Evolutionary conservation across 2,329 filamentous ascomycete species (phyloP), one percentile per base, ranked within the genome.

Genomic region (Xylaria sp.): DNA sequence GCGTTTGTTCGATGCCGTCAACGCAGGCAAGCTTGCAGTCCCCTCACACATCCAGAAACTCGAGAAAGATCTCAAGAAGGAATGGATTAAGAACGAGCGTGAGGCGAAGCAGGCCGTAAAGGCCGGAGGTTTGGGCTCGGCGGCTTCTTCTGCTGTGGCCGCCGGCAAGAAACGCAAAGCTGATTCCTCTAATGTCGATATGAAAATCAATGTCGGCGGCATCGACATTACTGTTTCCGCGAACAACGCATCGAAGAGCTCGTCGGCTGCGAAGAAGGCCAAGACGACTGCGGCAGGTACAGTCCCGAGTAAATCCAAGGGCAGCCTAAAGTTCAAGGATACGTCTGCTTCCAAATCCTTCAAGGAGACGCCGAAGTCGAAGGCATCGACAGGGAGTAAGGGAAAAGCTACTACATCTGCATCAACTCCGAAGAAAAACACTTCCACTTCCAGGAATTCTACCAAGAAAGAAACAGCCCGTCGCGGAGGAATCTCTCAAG

Each of bases 1-100:
- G 80, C 81, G 88, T 1, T 78, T 91, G 18, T 82, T 86, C n/a
- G 85, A 89, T 70, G 87, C 88, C 8, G 75, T 90, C 68, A 86
- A 84, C 44, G 78, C 77, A 1, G 83, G 82, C 0, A 79, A 78
- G 2, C 76, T 91, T 5, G 76, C 78, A 0, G 83, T 90, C 3
- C 88, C 89, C 0, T 56, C 76, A 0, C 76, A 83, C 56, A 80
- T 91, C 18, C 69, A 75, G 58, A 83, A 81, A 63, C 67, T 90
- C 32, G 88, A 91, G 78, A 72, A 75, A 1, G 83, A 86, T 58
- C 75, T 90, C 77, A 89, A 87, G 80, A 89, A 85, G 71, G 84
- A 89, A 69, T 90, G 86, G 82, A 80, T 80, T 1, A 84, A 83
- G 70, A 83, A 82, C 28, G 83, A 87, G 39, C 79, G 82, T 18